Base-by-base conservation (phyloP, 1,284 basidiomycete species). In the Leccinum fallax region DNA sequence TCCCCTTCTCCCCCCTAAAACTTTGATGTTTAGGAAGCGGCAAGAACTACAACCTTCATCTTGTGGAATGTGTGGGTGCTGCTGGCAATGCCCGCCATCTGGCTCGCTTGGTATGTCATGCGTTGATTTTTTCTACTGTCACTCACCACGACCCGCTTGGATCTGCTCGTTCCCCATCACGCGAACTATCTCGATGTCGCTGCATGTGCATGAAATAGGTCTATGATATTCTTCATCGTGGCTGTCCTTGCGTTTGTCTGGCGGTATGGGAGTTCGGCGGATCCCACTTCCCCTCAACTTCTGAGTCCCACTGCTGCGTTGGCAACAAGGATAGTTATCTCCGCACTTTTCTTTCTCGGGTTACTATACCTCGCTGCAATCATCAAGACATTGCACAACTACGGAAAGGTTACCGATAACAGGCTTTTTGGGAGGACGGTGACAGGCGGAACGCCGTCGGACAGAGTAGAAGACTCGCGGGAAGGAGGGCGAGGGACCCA, bases 31-130 rank as follows among this genome's bases (percentile, higher is more conserved):
- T 63, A 91, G 87, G 89, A 92, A 74, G 87, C 89, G 24, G 82
- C 84, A 58, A 84, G 82, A 71, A 83, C 83, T 0, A 83, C 86
- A 40, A 87, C 89, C 0, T 75, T 81, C 9, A 84, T 92, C 24
- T 80, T 84, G 73, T 93, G 90, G 90, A 93, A 92, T 65, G 87
- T 90, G 13, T 93, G 90, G 91, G 87, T 92, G 1, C 69, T 93
- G 9, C 77, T 93, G 15, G 85, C 88, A 1, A 86, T 90, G 77
- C 90, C 90, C 0, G 85, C 82, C 0, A 77, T 92, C 15, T 93
- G 88, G 85, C 83, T 93, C 64, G 82, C 88, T 16, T 93, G 90
- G 89, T 85, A 66, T 13, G 72, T 73, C 36, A 13, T 43, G 7
- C 3, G 5, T 13, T 26, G n/a, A 8, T 26, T 54, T 21, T 24